phyloP scores from a whole-genome alignment of 2,329 filamentous ascomycete species.

The Hymenoscyphus fructigenus region DNA sequence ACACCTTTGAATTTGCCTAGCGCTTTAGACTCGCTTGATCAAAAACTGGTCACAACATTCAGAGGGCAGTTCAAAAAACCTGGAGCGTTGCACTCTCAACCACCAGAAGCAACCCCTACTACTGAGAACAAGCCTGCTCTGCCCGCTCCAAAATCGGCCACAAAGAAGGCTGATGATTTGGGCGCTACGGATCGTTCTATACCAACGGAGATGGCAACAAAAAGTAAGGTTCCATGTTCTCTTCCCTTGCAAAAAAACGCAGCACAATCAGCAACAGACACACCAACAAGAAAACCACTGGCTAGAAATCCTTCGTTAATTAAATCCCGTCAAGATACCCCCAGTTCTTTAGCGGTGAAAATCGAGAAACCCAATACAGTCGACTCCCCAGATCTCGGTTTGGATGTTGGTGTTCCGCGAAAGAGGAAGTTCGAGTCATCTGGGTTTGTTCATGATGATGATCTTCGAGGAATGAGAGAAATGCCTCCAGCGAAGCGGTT shows the following conservation, averaged over 20 bases:
- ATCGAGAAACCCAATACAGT: neutral
- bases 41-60: neutral
- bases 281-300: neutral
- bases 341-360: neutral
- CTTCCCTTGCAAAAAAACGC: neutral
- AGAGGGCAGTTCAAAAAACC: neutral
- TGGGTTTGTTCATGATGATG: neutral
- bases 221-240: neutral
- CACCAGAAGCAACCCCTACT: neutral
- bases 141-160: neutral
- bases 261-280: neutral
- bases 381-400: neutral
- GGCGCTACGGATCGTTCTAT: neutral
- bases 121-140: neutral
- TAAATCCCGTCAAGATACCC: no score
- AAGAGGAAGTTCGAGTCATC: slow-evolving; percentile 1
- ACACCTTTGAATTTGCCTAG: neutral
- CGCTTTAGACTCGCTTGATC: neutral
- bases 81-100: neutral
- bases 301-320: no score
- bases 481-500: neutral
- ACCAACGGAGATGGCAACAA: neutral
- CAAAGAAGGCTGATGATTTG: neutral
- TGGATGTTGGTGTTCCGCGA: neutral
- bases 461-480: neutral